A percentile compares a stretch with the other conserved stretches of the same genome.
Evolutionary conservation across 768 basidiomycete genomes (phyloP).

Genomic region (Gautieria morchelliformis): DNA sequence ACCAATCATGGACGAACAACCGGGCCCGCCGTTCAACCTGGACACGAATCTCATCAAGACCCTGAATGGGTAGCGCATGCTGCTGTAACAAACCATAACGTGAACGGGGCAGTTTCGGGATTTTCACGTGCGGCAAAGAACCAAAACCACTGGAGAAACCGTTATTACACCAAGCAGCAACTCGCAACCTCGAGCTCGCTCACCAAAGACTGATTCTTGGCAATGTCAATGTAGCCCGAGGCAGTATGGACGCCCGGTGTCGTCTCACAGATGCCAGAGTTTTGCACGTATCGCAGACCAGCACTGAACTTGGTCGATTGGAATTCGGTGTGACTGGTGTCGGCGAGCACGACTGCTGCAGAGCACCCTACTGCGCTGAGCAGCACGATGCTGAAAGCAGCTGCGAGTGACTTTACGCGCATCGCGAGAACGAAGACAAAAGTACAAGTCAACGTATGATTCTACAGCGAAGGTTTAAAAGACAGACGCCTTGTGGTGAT

Average conservation of each 20-base stretch:
- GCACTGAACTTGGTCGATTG: background rate
- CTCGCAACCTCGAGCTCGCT: slow-evolving; percentile 5
- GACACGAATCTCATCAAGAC: background rate
- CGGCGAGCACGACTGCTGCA: background rate
- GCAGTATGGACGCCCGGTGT: slow-evolving; percentile 50
- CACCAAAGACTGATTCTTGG: slow-evolving; percentile 50
- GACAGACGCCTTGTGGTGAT: too few species aligned
- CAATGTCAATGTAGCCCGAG: slow-evolving; percentile 54
- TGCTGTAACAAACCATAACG: slow-evolving; percentile 42
- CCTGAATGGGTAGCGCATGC: background rate
- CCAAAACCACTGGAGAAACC: slow-evolving; percentile 54
- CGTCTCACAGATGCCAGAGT: slow-evolving; percentile 59
- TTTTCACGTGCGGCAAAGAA: slow-evolving; percentile 56
- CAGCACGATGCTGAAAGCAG: background rate
- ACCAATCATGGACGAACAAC: slow-evolving; percentile 56
- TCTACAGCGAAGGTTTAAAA: too few species aligned
- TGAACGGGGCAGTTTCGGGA: slow-evolving; percentile 56
- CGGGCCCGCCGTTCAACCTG: slow-evolving; percentile 53
- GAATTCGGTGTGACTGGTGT: background rate
- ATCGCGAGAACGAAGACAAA: background rate
- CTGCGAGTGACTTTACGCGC: background rate
- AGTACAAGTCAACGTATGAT: background rate
- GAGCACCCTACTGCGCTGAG: background rate
- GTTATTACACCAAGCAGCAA: background rate
- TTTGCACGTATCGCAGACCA: slow-evolving; percentile 36